These are phyloP conservation scores for Sarocladium strictum DNA, from an alignment of 2,329 filamentous ascomycete genomes.

Conservation along the genomic window DNA sequence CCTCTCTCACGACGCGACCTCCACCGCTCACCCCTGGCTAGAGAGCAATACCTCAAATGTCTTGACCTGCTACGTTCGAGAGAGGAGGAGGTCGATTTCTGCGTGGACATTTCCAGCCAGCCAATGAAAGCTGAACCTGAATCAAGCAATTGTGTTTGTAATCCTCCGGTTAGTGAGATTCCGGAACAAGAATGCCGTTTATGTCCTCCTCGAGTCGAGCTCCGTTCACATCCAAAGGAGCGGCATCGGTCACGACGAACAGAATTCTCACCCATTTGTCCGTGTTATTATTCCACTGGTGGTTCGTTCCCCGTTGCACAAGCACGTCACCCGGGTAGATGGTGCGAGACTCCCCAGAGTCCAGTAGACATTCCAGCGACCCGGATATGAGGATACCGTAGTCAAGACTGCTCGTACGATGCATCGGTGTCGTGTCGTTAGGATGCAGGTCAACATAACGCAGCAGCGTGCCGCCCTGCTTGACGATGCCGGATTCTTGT, in stretches of 20 bases:
- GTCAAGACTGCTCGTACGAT: neutral
- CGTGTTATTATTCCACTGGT: neutral
- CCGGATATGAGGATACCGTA: neutral
- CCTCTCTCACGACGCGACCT: too few relatives aligned
- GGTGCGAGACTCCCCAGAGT: neutral
- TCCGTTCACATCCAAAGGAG: neutral
- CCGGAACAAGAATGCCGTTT: neutral
- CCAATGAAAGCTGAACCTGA: neutral
- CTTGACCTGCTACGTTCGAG: too few relatives aligned
- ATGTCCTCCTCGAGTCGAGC: neutral
- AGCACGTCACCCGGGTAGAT: neutral
- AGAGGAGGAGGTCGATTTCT: too few relatives aligned
- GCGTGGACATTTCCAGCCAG: neutral
- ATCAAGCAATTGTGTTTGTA: neutral
- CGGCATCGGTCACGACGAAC: neutral
- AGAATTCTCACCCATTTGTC: neutral
- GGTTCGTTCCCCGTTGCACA: neutral
- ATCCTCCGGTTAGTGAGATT: neutral
- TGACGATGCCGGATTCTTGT: neutral
- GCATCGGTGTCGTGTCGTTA: neutral
- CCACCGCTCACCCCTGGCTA: too few relatives aligned
- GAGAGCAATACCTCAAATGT: too few relatives aligned
- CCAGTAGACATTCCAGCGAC: neutral
- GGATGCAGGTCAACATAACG: neutral
- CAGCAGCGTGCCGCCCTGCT: neutral